Evolutionary conservation across 768 basidiomycete species (phyloP), one percentile per base, ranked within the genome.

Genomic region (Roridomyces roridus): DNA sequence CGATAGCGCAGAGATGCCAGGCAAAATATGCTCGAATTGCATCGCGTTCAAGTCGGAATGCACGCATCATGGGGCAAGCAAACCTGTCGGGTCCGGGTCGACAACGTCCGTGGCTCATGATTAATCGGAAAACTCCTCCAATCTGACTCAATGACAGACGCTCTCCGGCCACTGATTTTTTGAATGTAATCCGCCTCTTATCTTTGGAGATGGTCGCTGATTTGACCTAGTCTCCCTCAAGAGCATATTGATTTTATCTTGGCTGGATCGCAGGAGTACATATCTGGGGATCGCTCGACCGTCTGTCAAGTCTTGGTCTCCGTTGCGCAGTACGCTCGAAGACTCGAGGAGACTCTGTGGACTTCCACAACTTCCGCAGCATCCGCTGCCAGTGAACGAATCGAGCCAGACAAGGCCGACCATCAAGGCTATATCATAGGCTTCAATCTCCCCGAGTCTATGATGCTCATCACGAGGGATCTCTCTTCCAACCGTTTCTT

Each of bases 1-100:
- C 39, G 76, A 83, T 46, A 82, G 82, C 58, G 75, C 77, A 29
- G 78, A 74, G 47, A 74, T 74, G 70, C 70, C 72, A 6, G 68
- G 68, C 0, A 73, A 73, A 29, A 57, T 63, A 41, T 80, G 79
- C 56, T 73, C 78, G 1, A 80, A 79, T 54, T 80, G 79, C 54
- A 66, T 72, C 0, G 59, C 72, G 3, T 77, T 72, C 43, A 67
- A 55, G 26, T 70, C 70, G 1, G 72, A 77, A 18, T 78, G 77
- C 60, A 76, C 72, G 0, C 78, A 77, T 43, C 73, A 51, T 69
- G 73, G 55, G 69, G 65, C 15, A 73, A 72, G 28, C 70, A 75
- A 68, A 70, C 66, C 36, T 39, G 69, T 52, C 53, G 75, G n/a
- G n/a, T n/a, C 65, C 31, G 11, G 11, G 31, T 34, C 10, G 31